Percentiles rank a stretch among this genome's conserved stretches.
phyloP scores from a whole-genome alignment of 1,139 yeast genomes.

The Kurtzmaniella quercitrusa region DNA sequence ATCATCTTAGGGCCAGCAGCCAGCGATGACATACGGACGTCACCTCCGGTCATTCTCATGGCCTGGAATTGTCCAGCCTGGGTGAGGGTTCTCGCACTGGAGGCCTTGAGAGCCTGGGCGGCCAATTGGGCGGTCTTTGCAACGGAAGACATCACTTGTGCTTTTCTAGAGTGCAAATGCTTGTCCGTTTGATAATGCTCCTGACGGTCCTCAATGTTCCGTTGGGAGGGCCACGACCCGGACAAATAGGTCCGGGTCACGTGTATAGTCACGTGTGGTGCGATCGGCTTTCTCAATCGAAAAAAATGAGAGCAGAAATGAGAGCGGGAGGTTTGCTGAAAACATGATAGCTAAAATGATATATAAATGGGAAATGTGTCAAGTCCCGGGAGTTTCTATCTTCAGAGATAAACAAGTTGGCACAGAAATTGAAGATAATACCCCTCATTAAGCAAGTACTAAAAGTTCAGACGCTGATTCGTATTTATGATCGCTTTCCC shows the following conservation, averaged over 20 bases:
- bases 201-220: conserved; percentile 4
- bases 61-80: conserved; percentile 35
- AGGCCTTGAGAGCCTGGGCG: conserved; percentile 31
- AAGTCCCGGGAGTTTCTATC: no score
- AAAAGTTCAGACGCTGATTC: no score
- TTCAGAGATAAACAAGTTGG: no score
- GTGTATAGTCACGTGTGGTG: neutral
- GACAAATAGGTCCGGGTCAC: conserved; percentile 7
- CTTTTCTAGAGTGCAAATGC: neutral
- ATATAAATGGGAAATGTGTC: no score
- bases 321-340: neutral
- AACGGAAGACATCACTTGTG: conserved; percentile 27
- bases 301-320: neutral
- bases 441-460: no score
- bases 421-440: no score
- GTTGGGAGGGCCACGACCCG: conserved; percentile 7
- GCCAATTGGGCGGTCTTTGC: conserved; percentile 49
- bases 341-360: no score
- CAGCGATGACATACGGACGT: conserved; percentile 42
- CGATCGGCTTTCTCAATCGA: neutral
- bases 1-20: conserved; percentile 57
- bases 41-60: conserved; percentile 30
- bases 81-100: conserved; percentile 20
- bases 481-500: no score
- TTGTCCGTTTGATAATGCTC: neutral